phyloP scores from a whole-genome alignment of 1,139 yeast species.

The Debaryomyces nepalensis region DNA sequence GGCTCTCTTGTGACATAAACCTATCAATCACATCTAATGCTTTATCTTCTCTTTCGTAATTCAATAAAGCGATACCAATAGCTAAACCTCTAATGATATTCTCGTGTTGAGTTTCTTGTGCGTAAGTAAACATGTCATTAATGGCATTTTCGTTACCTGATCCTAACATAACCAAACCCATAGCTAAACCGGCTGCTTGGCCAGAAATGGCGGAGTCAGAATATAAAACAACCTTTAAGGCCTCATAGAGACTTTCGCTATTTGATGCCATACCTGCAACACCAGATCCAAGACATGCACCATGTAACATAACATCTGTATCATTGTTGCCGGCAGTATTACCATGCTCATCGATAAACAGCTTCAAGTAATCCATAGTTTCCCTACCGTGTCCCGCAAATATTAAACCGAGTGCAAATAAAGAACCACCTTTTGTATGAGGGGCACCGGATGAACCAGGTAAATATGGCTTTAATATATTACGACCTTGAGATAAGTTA shows the following conservation, averaged over 20 bases:
- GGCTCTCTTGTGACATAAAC: constrained; percentile 74
- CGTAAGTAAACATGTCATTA: constrained; percentile 86
- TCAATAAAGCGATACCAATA: constrained; percentile 83
- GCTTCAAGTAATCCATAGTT: constrained; percentile 77
- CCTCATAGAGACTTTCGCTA: constrained; percentile 75
- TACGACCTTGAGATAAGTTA: constrained; percentile 86
- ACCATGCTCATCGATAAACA: constrained; percentile 71
- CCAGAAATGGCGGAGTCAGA: constrained; percentile 94
- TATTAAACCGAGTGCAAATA: constrained; percentile 90
- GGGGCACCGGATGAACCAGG: constrained; percentile 84
- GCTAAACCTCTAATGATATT: constrained; percentile 92
- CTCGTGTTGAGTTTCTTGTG: constrained; percentile 95
- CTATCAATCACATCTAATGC: constrained; percentile 75
- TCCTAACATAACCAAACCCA: constrained; percentile 97
- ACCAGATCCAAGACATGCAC: constrained; percentile 95
- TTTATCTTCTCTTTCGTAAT: constrained; percentile 82
- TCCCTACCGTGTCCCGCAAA: constrained; percentile 97
- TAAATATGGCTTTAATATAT: constrained; percentile 85
- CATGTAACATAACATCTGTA: constrained; percentile 87
- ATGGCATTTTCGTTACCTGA: constrained; percentile 78
- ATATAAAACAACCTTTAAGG: constrained; percentile 81
- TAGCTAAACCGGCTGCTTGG: constrained; percentile 94
- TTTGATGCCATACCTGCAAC: constrained; percentile 96
- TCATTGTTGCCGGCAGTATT: constrained; percentile 71
- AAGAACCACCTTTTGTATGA: constrained; percentile 94